Percentiles rank a stretch among this genome's conserved stretches.
These are phyloP conservation scores for Babesia gibsoni DNA, from an alignment of 169 alveolate genomes.

Conservation along the genomic window DNA sequence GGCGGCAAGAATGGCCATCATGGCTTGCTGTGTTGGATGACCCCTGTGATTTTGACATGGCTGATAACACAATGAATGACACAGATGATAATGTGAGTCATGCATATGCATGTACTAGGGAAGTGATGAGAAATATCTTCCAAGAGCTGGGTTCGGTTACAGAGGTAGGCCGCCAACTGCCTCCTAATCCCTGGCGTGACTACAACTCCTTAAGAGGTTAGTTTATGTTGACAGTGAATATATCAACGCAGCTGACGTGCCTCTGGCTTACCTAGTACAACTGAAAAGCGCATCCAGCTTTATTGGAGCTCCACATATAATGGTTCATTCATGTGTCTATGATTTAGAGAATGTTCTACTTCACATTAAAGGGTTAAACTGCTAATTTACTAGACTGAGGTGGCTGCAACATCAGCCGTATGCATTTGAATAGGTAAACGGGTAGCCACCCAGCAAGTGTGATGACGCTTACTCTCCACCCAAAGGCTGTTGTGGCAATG, in stretches of 20 bases:
- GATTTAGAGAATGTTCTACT: constrained; percentile 16
- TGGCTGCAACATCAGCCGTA: constrained; percentile 82
- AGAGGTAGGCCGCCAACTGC: constrained; percentile 13
- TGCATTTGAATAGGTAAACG: constrained; percentile 75
- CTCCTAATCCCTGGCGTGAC: constrained; percentile 34
- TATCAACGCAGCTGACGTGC: constrained; percentile 15
- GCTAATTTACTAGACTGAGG: constrained; percentile 82
- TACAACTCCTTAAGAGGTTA: constrained; percentile 6
- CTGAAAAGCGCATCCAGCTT: constrained; percentile 41
- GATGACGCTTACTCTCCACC: constrained; percentile 85
- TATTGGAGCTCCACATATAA: constrained; percentile 44
- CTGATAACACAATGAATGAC: neutral
- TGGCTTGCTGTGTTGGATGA: neutral
- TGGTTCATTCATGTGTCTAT: constrained; percentile 38
- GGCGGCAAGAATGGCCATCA: neutral
- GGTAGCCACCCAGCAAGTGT: constrained; percentile 93
- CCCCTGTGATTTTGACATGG: neutral
- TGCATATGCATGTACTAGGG: neutral
- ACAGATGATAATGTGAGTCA: neutral
- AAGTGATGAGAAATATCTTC: neutral
- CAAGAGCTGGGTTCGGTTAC: constrained; percentile 50
- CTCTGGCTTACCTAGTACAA: constrained; percentile 32
- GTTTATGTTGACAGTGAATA: neutral
- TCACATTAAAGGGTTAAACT: neutral
- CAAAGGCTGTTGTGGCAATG: constrained; percentile 83